Base-by-base conservation (phyloP, 1,139 yeast species). In the Zygosaccharomyces pseudobailii region DNA sequence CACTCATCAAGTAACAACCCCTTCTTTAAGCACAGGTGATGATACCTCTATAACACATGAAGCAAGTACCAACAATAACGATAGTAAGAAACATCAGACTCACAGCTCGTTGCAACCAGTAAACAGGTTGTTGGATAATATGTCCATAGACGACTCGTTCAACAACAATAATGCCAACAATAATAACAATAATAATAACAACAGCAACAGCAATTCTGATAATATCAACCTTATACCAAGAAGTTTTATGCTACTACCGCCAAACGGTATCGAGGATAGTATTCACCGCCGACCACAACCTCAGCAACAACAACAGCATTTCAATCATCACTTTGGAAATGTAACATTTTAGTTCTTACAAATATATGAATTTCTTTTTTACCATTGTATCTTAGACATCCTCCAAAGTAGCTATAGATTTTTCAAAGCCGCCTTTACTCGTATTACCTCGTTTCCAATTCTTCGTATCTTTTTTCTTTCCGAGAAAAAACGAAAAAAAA, bases 61-160 rank as follows among this genome's bases (percentile, higher is more conserved):
- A 24, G 27, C 6, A 6, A 24, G 20, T 10, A 23, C 33, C 20
- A 37, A 42, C 27, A 40, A 34, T 17, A 21, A 42, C 24, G 35
- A 39, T 35, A 36, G 37, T 28, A 38, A 27, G 4, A 27, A 38
- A 27, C 41, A 38, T 28, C 41, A 32, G 30, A 43, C 30, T 25
- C 43, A 49, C 27, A 42, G 44, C 31, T 48, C 50, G 5, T 23
- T 48, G 17, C 47, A 46, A 8, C 52, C 56, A 7, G 56, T 52
- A 6, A 53, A 53, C 32, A 46, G 44, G 31, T 31, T 52, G 32
- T 40, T 53, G 43, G 50, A 52, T 41, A 53, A 46, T 36, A 52
- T 53, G 55, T 52, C 55, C 6, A 52, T 53, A 30, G 56, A 50
- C 40, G 56, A 53, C 33, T 48, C 52, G 43, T 45, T 49, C 35